Evolutionary conservation across 257 asterid species (phyloP).

Genomic region (Galeopsis tetrahit): DNA sequence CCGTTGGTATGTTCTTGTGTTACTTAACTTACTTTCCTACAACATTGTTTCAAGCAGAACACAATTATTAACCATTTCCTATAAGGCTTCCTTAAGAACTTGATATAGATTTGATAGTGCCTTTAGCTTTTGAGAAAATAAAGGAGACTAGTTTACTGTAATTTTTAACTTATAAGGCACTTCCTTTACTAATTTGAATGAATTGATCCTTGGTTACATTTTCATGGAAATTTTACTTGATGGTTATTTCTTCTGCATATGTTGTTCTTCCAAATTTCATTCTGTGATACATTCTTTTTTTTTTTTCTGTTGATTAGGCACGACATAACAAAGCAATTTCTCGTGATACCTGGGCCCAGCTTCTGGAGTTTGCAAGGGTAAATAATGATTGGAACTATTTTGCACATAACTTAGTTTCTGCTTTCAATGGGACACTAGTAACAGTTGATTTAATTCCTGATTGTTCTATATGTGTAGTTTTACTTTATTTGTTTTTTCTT

Average conservation of each 20-base stretch:
- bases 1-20: too few species aligned
- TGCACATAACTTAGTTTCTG: neutral
- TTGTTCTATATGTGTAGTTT: neutral
- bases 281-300: neutral
- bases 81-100: neutral
- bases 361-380: conserved; percentile 97
- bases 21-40: too few species aligned
- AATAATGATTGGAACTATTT: conserved; percentile 16
- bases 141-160: neutral
- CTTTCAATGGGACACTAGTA: neutral
- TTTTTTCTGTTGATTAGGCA: conserved; percentile 58
- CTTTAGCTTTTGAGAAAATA: conserved; percentile 1
- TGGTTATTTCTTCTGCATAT: neutral
- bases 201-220: conserved; percentile 3
- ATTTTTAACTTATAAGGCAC: neutral
- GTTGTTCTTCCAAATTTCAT: neutral
- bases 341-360: conserved; percentile 98
- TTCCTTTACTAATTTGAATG: neutral
- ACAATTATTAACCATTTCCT: neutral
- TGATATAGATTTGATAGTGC: neutral
- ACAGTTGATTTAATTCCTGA: neutral
- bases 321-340: conserved; percentile 97
- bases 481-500: neutral
- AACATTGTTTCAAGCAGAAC: neutral
- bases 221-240: neutral